phyloP scores from a whole-genome alignment of 441 rosid genomes.

The Rhodomyrtus psidioides region DNA sequence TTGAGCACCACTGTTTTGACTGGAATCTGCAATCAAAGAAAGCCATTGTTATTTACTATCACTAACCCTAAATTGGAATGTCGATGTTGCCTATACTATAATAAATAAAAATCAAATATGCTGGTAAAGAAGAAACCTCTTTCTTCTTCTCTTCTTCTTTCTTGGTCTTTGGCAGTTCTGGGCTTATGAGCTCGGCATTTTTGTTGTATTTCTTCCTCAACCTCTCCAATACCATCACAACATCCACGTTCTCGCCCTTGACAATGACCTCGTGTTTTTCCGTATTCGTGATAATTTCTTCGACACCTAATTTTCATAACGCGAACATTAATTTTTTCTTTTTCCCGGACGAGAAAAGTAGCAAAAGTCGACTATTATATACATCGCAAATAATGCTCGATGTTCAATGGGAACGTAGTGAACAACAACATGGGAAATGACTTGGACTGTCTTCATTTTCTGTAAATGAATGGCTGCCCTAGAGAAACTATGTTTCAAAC shows the following conservation, averaged over 20 bases:
- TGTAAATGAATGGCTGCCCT: neutral
- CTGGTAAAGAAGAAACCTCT: neutral
- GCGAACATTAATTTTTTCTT: neutral
- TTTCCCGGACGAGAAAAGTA: neutral
- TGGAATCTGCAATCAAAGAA: conserved; percentile 13
- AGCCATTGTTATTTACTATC: neutral
- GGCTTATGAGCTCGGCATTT: neutral
- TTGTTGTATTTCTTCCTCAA: neutral
- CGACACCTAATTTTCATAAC: neutral
- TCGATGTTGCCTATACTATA: neutral
- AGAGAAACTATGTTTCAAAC: neutral
- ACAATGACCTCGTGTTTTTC: neutral
- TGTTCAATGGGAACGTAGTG: neutral
- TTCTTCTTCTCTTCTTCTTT: neutral
- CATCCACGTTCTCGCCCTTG: neutral
- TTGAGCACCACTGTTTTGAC: conserved; percentile 27
- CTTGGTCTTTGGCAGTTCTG: neutral
- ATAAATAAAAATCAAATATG: no score
- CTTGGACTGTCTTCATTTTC: neutral
- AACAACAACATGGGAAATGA: neutral
- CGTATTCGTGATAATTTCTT: neutral
- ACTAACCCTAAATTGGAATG: neutral
- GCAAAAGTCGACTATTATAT: neutral
- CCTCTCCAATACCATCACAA: neutral
- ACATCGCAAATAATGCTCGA: neutral